phyloP scores from a whole-genome alignment of 2,329 filamentous ascomycete species.

The Pleoardoris graminearum region DNA sequence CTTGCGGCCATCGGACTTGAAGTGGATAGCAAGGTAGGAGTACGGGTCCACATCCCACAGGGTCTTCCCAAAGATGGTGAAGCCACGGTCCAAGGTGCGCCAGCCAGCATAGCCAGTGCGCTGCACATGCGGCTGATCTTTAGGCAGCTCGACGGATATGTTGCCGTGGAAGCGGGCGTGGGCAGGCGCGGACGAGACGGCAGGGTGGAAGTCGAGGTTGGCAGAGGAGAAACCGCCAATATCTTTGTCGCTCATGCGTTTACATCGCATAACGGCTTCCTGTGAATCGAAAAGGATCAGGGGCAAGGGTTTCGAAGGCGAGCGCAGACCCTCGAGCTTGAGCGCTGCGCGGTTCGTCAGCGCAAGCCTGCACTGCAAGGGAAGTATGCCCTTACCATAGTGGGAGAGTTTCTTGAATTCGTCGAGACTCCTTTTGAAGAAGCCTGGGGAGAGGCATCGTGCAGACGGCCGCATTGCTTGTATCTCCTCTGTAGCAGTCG shows the following conservation, averaged over 20 bases:
- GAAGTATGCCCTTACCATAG: constrained; percentile 51
- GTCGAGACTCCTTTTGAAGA: constrained; percentile 61
- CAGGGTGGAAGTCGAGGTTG: constrained; percentile 66
- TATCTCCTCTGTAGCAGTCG: too few relatives aligned
- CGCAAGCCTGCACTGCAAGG: too few relatives aligned
- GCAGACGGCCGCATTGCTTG: too few relatives aligned
- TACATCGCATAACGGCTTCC: constrained; percentile 54
- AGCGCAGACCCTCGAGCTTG: constrained; percentile 69
- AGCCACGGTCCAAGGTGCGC: constrained; percentile 74
- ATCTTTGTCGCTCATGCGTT: constrained; percentile 83
- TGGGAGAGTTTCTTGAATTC: constrained; percentile 61
- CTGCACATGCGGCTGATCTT: constrained; percentile 71
- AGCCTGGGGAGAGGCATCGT: constrained; percentile 57
- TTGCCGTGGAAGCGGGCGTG: constrained; percentile 83
- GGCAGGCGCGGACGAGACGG: constrained; percentile 54
- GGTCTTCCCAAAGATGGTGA: constrained; percentile 82
- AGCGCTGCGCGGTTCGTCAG: too few relatives aligned
- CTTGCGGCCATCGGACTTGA: constrained; percentile 87
- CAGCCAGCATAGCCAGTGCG: constrained; percentile 88
- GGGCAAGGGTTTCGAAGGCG: constrained; percentile 64
- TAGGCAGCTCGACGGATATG: constrained; percentile 84
- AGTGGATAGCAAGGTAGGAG: constrained; percentile 79
- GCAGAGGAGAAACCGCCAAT: constrained; percentile 84
- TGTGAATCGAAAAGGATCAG: constrained; percentile 65
- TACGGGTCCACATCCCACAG: constrained; percentile 92